These are phyloP conservation scores for Phaeophleospora eucalypticola DNA, from an alignment of 2,329 filamentous ascomycete species.

Conservation along the genomic window DNA sequence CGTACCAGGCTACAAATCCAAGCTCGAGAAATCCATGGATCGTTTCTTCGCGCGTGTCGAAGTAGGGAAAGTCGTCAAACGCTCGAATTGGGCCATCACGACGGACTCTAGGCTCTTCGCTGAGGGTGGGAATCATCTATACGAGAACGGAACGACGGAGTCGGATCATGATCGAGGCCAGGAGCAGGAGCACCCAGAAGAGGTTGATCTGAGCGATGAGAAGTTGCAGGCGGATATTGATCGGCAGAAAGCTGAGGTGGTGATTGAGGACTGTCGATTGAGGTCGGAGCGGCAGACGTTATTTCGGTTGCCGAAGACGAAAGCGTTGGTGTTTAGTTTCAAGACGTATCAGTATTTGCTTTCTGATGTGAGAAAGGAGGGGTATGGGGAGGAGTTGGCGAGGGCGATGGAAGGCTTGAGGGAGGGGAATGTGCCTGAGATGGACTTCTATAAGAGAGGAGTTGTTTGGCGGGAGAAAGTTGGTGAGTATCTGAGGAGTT, in stretches of 20 bases:
- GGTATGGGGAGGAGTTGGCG: slow-evolving; percentile 51
- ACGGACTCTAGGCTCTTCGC: slow-evolving; percentile 40
- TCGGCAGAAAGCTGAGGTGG: slow-evolving; percentile 27
- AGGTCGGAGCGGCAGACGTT: slow-evolving; percentile 60
- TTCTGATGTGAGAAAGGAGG: slow-evolving; percentile 53
- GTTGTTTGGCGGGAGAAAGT: slow-evolving; percentile 55
- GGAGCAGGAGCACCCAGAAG: no score
- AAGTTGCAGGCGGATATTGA: slow-evolving; percentile 27
- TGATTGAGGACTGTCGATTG: slow-evolving; percentile 43
- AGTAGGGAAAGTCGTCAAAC: slow-evolving; percentile 51
- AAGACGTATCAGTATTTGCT: slow-evolving; percentile 61
- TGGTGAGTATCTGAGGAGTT: slow-evolving; percentile 44
- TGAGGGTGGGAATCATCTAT: slow-evolving; percentile 43
- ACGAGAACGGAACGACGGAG: slow-evolving; percentile 30
- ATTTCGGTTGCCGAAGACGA: slow-evolving; percentile 52
- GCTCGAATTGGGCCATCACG: slow-evolving; percentile 53
- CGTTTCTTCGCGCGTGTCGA: slow-evolving; percentile 55
- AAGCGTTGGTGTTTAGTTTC: slow-evolving; percentile 57
- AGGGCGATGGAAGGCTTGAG: slow-evolving; percentile 57
- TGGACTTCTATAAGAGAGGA: slow-evolving; percentile 56
- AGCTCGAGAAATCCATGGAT: slow-evolving; percentile 59
- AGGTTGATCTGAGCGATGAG: no score
- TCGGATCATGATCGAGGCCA: neutral
- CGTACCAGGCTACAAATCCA: slow-evolving; percentile 55
- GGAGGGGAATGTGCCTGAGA: slow-evolving; percentile 53